A percentile compares a stretch with the other conserved stretches of the same genome.
These are phyloP conservation scores for Eimeria sp. DNA, from an alignment of 169 alveolate species.

Conservation along the genomic window DNA sequence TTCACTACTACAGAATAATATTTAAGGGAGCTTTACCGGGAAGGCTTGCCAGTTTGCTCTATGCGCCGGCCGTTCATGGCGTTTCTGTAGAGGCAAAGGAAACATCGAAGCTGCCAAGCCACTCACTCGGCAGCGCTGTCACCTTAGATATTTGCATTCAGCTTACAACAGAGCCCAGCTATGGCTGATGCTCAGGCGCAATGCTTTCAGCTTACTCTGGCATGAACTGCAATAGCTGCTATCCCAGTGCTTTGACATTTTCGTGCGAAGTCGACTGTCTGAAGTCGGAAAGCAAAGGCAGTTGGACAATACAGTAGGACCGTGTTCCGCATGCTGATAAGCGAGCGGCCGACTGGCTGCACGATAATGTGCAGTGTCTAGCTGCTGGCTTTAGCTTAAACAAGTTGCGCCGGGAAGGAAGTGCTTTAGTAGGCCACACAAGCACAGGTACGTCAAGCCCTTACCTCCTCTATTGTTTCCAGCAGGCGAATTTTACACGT, in stretches of 20 bases:
- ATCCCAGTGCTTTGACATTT: constrained; percentile 77
- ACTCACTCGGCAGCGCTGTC: not conserved
- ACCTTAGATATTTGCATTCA: not conserved
- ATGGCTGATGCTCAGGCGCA: not conserved
- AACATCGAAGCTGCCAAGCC: not conserved
- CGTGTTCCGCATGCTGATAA: not conserved
- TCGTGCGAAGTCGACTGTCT: constrained; percentile 82
- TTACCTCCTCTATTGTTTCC: constrained; percentile 72
- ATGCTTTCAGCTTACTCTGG: constrained; percentile 61
- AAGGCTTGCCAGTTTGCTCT: constrained; percentile 79
- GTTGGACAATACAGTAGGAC: not conserved
- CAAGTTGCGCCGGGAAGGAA: not conserved
- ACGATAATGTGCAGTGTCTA: not conserved
- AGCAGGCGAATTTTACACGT: constrained; percentile 83
- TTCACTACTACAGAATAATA: not conserved
- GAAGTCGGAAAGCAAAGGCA: not conserved
- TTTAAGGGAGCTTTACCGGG: not conserved
- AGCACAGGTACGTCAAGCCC: not conserved
- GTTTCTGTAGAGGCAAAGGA: constrained; percentile 61
- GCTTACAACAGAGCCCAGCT: constrained; percentile 5
- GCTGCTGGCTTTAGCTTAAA: not conserved
- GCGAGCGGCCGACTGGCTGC: not conserved
- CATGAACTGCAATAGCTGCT: constrained; percentile 80
- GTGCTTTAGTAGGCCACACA: not conserved
- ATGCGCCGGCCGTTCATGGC: constrained; percentile 80